A percentile compares a stretch with the other conserved stretches of the same genome.
These are phyloP conservation scores for Daldinia concentrica DNA, from an alignment of 495 filamentous ascomycete genomes.

Conservation along the genomic window DNA sequence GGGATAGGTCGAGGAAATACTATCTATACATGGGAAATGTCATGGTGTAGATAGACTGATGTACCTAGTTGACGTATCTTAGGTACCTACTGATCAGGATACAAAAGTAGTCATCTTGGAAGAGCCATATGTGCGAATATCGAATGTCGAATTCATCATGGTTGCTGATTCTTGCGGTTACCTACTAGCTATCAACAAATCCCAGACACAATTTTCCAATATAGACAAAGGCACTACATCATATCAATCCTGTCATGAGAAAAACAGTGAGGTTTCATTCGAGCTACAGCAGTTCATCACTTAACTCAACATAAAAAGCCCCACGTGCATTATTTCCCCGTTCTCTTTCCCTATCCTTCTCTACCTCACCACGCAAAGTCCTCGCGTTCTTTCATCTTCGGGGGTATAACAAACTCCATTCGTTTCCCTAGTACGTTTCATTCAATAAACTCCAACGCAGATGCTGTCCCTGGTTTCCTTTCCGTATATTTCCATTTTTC, in stretches of 20 bases:
- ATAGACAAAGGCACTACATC: no score
- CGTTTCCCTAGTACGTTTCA: slow-evolving; percentile 26
- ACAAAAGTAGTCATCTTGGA: neutral
- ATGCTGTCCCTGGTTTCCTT: slow-evolving; percentile 34
- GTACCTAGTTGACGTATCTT: no score
- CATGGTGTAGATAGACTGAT: neutral
- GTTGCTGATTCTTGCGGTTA: neutral
- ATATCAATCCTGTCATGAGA: neutral
- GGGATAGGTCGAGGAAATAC: neutral
- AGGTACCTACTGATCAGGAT: no score
- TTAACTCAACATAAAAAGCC: slow-evolving; percentile 1
- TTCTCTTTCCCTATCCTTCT: neutral
- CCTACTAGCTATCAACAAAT: slow-evolving; percentile 2
- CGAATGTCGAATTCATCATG: neutral
- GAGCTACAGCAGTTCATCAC: neutral
- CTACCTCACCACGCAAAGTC: neutral
- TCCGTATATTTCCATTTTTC: slow-evolving; percentile 14
- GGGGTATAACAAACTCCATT: slow-evolving; percentile 45
- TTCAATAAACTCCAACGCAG: slow-evolving; percentile 36
- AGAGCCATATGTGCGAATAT: neutral
- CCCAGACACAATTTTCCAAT: neutral
- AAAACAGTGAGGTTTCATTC: neutral
- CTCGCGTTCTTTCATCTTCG: slow-evolving; percentile 9
- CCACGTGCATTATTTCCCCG: neutral
- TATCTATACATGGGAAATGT: neutral